Conservation (phyloP, 495 filamentous ascomycete species). For the Penicillium subrubescens region DNA sequence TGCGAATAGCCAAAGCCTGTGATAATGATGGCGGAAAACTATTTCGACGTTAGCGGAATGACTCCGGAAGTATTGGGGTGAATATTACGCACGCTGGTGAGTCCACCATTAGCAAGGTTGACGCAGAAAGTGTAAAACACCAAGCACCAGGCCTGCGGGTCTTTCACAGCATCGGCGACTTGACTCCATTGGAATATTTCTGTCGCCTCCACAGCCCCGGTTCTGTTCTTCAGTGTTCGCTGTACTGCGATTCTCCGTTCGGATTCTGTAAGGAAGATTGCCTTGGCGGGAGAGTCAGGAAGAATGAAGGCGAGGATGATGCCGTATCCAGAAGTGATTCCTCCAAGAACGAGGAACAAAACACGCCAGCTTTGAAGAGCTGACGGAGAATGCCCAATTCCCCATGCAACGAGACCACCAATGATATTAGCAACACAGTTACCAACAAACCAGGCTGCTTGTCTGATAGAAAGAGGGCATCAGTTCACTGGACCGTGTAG, state of each 20-base stretch:
- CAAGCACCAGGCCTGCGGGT: slow-evolving; percentile 41
- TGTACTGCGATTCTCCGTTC: slow-evolving; percentile 49
- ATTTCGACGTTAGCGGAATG: background rate
- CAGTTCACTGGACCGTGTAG: background rate
- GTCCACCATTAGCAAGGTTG: slow-evolving; percentile 28
- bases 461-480: slow-evolving; percentile 11
- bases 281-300: slow-evolving; percentile 52
- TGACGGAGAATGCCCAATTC: slow-evolving; percentile 45
- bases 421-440: slow-evolving; percentile 50
- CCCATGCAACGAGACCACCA: slow-evolving; percentile 58
- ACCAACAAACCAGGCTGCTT: slow-evolving; percentile 43
- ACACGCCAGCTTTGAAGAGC: slow-evolving; percentile 44
- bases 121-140: slow-evolving; percentile 22
- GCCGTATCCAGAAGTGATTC: slow-evolving; percentile 40
- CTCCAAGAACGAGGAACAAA: slow-evolving; percentile 46
- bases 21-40: slow-evolving; percentile 27
- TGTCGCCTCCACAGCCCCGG: slow-evolving; percentile 45
- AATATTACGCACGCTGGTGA: slow-evolving; percentile 22
- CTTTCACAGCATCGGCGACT: slow-evolving; percentile 38
- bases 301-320: slow-evolving; percentile 45
- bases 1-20: slow-evolving; percentile 30
- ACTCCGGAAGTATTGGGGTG: background rate
- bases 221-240: slow-evolving; percentile 44
- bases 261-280: slow-evolving; percentile 39
- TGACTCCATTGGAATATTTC: slow-evolving; percentile 49